These are phyloP conservation scores for Jaminaea rosea DNA, from an alignment of 1,284 basidiomycete species.

Conservation along the genomic window DNA sequence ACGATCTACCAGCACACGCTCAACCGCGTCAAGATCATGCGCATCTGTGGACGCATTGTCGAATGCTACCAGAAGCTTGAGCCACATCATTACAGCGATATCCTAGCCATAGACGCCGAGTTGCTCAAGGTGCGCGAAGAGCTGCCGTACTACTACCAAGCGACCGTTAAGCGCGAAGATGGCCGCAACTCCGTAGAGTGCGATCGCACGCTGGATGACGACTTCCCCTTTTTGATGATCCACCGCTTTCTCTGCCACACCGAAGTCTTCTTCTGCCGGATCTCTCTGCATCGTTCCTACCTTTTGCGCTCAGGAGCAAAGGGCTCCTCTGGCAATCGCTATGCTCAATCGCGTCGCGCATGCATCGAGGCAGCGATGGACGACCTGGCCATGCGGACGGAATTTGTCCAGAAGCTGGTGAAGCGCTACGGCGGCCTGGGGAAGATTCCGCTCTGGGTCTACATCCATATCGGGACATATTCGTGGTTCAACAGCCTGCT, in stretches of 20 bases:
- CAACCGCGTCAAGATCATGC: slow-evolving; percentile 22
- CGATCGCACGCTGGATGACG: slow-evolving; percentile 26
- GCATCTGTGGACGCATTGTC: slow-evolving; percentile 18
- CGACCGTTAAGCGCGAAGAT: slow-evolving; percentile 10
- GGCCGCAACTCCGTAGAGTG: slow-evolving; percentile 13
- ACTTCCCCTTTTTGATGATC: slow-evolving; percentile 26
- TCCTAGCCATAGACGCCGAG: slow-evolving; percentile 26
- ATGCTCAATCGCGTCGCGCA: slow-evolving; percentile 23
- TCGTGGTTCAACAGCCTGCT: slow-evolving; percentile 38
- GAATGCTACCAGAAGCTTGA: not conserved
- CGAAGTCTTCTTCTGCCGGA: slow-evolving; percentile 31
- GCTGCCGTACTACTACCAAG: slow-evolving; percentile 34
- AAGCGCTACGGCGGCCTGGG: slow-evolving; percentile 11
- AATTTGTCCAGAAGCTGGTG: slow-evolving; percentile 17
- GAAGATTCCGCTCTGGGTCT: slow-evolving; percentile 11
- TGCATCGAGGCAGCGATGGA: slow-evolving; percentile 31
- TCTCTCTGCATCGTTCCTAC: slow-evolving; percentile 33
- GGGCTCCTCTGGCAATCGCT: slow-evolving; percentile 16
- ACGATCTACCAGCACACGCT: slow-evolving; percentile 21
- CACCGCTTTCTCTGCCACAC: slow-evolving; percentile 36
- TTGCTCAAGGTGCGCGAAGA: slow-evolving; percentile 12
- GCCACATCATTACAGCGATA: slow-evolving; percentile 18
- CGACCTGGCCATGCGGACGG: slow-evolving; percentile 28
- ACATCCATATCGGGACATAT: slow-evolving; percentile 28
- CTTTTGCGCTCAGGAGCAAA: slow-evolving; percentile 22